Evolutionary conservation across 768 basidiomycete genomes (phyloP).

Genomic region (Rhizopogon vesiculosus): DNA sequence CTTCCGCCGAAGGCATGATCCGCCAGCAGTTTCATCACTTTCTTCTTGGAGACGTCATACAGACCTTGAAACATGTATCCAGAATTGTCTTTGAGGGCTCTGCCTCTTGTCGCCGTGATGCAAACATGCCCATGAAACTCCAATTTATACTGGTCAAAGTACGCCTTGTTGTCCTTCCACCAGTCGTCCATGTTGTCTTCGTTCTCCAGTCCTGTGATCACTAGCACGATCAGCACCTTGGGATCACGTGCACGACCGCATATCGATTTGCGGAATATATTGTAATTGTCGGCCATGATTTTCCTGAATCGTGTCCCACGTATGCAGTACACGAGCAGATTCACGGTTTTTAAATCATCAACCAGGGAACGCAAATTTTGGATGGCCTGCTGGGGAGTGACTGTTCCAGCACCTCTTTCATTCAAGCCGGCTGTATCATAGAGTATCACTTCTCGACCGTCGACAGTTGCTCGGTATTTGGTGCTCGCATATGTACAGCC

Average conservation of each 20-base stretch:
- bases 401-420: conserved; percentile 14
- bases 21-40: no score
- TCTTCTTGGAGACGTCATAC: no score
- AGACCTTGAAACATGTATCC: no score
- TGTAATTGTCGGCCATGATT: conserved; percentile 24
- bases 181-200: conserved; percentile 16
- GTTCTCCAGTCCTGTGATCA: no score
- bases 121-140: background rate
- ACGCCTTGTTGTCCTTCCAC: conserved; percentile 6
- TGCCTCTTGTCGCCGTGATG: no score
- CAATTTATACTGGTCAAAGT: background rate
- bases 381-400: conserved; percentile 1
- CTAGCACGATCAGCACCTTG: conserved; percentile 26
- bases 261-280: conserved; percentile 11
- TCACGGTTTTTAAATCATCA: conserved; percentile 21
- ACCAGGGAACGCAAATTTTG: conserved; percentile 16
- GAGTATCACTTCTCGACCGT: background rate
- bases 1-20: no score
- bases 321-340: conserved; percentile 29
- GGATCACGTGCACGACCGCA: conserved; percentile 24
- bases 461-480: background rate
- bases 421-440: conserved; percentile 28
- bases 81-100: no score
- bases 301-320: conserved; percentile 26
- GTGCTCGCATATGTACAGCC: conserved; percentile 14